Base-by-base conservation (phyloP, 208 protist genomes). In the Crithidia brevicula region DNA sequence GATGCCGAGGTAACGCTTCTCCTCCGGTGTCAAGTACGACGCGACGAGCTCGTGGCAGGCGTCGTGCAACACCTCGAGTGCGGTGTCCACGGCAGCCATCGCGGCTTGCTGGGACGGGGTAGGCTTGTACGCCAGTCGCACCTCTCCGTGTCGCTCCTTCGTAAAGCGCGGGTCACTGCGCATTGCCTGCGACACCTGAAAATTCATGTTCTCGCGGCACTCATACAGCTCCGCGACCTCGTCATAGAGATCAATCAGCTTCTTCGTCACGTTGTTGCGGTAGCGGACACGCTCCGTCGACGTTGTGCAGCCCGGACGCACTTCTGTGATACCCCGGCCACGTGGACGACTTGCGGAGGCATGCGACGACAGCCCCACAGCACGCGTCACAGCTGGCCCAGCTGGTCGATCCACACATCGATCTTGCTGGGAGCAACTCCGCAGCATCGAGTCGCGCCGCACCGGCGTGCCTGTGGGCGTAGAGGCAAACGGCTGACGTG, bases 1-100 rank as follows among this genome's bases (percentile, higher is more conserved):
- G n/a, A 96, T 52, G 52, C 91, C 91, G 40, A 93, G 77, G 65
- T 85, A 82, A 27, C 85, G 81, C 72, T 93, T 96, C 53, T 96
- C 91, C 65, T 93, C 87, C 33, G 77, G 79, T 0, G 91, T 86
- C 46, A 92, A 60, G 58, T 85, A 91, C 11, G 65, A 38, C 2
- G 91, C 75, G 7, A 92, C 77, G 36, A 96, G 70, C 63, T 96
- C 87, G 13, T 76, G 57, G 22, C 61, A 63, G 4, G 86, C 81
- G 45, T 80, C 74, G 46, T 80, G 72, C 34, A 92, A 54, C 31
- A 45, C 51, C n/a, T 68, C 54, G 23, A 96, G 36, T 3, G 68
- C 71, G 3, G 57, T 18, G 27, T 77, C 42, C 6, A 90, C 71
- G 1, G 40, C 81, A 30, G 58, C 34, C 9, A 96, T 77, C 15